Percentiles rank a stretch among this genome's conserved stretches.
phyloP scores from a whole-genome alignment of 192 early-diverging fungal species.

The Coemansia sp. region DNA sequence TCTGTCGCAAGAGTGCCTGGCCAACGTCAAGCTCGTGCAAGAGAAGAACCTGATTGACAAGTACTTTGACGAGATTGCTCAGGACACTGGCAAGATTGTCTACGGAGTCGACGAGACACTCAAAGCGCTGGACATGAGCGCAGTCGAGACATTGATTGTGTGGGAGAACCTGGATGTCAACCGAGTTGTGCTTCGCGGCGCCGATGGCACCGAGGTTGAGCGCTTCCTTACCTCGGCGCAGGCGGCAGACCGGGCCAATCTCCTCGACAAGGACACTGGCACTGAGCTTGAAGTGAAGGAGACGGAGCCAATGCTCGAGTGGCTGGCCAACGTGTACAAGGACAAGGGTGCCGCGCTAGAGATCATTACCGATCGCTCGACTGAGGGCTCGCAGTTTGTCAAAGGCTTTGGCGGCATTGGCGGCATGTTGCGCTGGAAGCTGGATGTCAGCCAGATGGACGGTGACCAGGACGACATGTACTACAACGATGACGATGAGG shows the following conservation, averaged over 20 bases:
- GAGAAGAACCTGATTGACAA: slow-evolving; percentile 95
- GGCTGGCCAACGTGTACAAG: slow-evolving; percentile 98
- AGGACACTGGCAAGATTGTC: slow-evolving; percentile 93
- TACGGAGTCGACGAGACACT: slow-evolving; percentile 96
- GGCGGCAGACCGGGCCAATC: slow-evolving; percentile 72
- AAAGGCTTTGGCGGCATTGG: slow-evolving; percentile 99
- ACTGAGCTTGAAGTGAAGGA: slow-evolving; percentile 80
- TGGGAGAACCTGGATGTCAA: slow-evolving; percentile 90
- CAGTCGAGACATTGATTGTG: slow-evolving; percentile 97
- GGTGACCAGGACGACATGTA: slow-evolving; percentile 65
- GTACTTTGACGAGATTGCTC: slow-evolving; percentile 97
- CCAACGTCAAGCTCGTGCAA: slow-evolving; percentile 98
- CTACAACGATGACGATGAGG: slow-evolving; percentile 44
- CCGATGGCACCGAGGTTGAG: slow-evolving; percentile 62
- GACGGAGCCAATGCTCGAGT: slow-evolving; percentile 84
- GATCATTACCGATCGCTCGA: slow-evolving; percentile 93
- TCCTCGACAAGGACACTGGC: slow-evolving; percentile 61
- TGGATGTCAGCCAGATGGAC: slow-evolving; percentile 68
- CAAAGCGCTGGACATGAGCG: slow-evolving; percentile 92
- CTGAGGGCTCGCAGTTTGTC: slow-evolving; percentile 96
- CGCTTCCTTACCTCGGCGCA: slow-evolving; percentile 80
- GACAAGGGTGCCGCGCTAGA: slow-evolving; percentile 90
- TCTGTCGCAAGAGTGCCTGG: slow-evolving; percentile 80
- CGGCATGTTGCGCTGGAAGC: slow-evolving; percentile 92
- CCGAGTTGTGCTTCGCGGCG: slow-evolving; percentile 75